Evolutionary conservation across 352 stramenopile genomes (phyloP).

Genomic region (Pelagophyceae sp.): DNA sequence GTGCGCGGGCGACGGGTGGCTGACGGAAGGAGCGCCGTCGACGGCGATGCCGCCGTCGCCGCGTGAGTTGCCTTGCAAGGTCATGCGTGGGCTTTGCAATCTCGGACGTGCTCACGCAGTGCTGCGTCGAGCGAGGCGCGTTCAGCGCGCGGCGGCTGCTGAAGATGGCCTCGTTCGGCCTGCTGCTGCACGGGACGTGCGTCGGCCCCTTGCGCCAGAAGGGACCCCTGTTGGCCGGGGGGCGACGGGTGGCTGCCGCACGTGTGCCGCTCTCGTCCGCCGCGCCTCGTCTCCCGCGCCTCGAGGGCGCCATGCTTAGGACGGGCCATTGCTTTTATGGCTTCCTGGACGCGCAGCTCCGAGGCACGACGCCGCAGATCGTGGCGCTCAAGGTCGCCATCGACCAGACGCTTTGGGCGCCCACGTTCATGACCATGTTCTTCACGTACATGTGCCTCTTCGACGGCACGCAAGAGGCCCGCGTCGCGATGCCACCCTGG

Average conservation of each 20-base stretch:
- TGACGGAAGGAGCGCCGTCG: too few relatives aligned
- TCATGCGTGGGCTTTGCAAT: slow-evolving; percentile 63
- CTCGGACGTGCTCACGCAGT: slow-evolving; percentile 66
- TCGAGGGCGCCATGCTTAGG: too few relatives aligned
- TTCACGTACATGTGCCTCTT: slow-evolving; percentile 66
- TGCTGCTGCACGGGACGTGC: slow-evolving; percentile 69
- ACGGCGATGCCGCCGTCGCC: too few relatives aligned
- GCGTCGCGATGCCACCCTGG: too few relatives aligned
- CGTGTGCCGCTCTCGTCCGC: too few relatives aligned
- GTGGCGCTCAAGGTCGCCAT: slow-evolving; percentile 66
- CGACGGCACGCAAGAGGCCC: slow-evolving; percentile 17
- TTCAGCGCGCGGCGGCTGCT: slow-evolving; percentile 62
- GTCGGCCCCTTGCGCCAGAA: too few relatives aligned
- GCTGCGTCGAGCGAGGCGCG: slow-evolving; percentile 52
- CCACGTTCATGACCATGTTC: slow-evolving; percentile 70
- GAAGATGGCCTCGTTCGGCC: slow-evolving; percentile 63
- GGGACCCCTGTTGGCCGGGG: too few relatives aligned
- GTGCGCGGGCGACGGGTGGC: too few relatives aligned
- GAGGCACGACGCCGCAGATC: slow-evolving; percentile 48
- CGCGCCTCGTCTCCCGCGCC: too few relatives aligned
- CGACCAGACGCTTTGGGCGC: slow-evolving; percentile 64
- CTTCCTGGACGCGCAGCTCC: slow-evolving; percentile 62
- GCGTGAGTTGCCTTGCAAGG: too few relatives aligned
- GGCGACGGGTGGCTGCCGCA: too few relatives aligned
- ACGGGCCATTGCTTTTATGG: slow-evolving; percentile 76